Evolutionary conservation across 1,284 basidiomycete genomes (phyloP), one percentile per base, ranked within the genome.

Genomic region (Anthracocystis walkeri): DNA sequence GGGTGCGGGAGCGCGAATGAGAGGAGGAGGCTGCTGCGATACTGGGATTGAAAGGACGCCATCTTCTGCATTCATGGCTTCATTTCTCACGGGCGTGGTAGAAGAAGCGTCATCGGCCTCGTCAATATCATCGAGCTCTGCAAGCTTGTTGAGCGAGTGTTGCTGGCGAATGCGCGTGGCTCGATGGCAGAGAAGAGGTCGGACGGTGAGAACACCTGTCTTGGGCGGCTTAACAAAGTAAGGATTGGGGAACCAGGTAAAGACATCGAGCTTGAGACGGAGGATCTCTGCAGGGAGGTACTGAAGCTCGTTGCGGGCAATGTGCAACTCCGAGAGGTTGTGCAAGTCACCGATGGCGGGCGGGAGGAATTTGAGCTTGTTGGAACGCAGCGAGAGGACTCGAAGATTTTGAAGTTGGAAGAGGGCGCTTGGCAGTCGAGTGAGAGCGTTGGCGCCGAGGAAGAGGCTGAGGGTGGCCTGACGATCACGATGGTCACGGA

Each of bases 281-380:
- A 81, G 78, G 35, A 83, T 82, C 62, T 83, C 81, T 23, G 80
- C 78, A 23, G 82, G 82, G 20, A 84, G 71, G 29, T 80, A 80
- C 48, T 65, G 61, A 16, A 82, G 71, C 41, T 77, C 53, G 62
- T 84, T 84, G 52, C 72, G 72, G 27, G 76, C 75, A 12, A 84
- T 58, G 44, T 81, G 82, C 6, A 84, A 67, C 57, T 84, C 82
- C 7, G 74, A 75, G 42, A 84, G 65, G 41, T 78, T 77, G 40
- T 61, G 69, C 33, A 84, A 65, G 40, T 83, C 78, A 25, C 79
- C 77, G 35, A 84, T 83, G 40, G 82, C 82, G 4, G 79, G 63
- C 0, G 82, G 82, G 6, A 84, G 75, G 41, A 60, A 58, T 51
- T 64, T 75, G 41, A 84, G 75, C 25, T 75, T 75, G 70, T 84